Evolutionary conservation across 805 yeast genomes (phyloP), one percentile per base, ranked within the genome.

Genomic region (Candida wancherniae): DNA sequence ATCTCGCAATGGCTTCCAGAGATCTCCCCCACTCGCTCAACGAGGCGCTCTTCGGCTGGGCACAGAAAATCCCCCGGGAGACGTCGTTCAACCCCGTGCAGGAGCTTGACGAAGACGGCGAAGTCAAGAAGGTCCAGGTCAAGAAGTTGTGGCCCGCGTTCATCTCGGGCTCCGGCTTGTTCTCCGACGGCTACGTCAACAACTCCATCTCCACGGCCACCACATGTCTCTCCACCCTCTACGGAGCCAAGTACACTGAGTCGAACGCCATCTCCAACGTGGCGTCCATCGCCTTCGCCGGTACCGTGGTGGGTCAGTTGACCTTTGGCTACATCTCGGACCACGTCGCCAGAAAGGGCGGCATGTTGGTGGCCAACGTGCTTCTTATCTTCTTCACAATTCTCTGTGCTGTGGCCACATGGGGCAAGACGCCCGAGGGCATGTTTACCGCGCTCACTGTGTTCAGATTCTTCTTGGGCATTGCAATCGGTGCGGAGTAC

Each of bases 401-500:
- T 37, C 64, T 90, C 35, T 74, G 83, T 54, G 74, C 95, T 5
- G 59, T 45, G 13, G 60, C 51, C 15, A 51, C 69, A 5, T 90
- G 96, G 95, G 96, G 95, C 49, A 75, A 57, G 21, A 73, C 71
- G 23, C 72, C 84, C 3, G 66, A 72, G 29, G 95, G 96, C 22
- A 71, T 88, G 66, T 75, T 90, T 40, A 80, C 86, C 10, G 90
- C 92, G 13, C 61, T 88, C 33, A 84, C 94, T 6, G 81, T 80
- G 7, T 85, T 81, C 56, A 73, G 97, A 57, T 84, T 84, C 57
- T 80, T 88, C 59, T 63, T 88, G 30, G 97, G 97, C 61, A 67
- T 85, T 42, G 94, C 88, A 48, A 84, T 90, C 47, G 97, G 97
- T 48, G 88, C 94, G 29, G 97, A 88, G 61, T 88, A 88, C 53